Base-by-base conservation (phyloP, 176 grass and related monocot species). In the Zizania latifolia region DNA sequence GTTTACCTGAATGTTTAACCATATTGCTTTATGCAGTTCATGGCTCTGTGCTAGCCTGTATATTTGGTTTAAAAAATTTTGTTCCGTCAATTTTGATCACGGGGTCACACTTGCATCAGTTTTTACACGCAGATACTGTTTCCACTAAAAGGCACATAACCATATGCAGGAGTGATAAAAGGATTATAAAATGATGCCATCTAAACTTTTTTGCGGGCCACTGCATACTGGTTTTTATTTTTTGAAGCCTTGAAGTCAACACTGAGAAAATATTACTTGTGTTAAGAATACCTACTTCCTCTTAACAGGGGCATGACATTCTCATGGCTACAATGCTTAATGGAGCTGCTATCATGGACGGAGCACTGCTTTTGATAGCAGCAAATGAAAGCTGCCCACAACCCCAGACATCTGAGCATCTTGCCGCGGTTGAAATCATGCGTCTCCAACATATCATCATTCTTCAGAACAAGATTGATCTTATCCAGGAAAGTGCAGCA, bases 291-390 rank as follows among this genome's bases (percentile, higher is more conserved):
- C 17, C 16, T 13, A 23, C 71, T 57, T 82, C 22, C 3, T 77
- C 17, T 78, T 36, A 91, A 83, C 50, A 97, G 90, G 94, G 94
- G 0, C 94, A 97, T 2, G 94, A 97, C 65, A 97, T 93, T 93
- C 90, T 93, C 53, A 97, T 97, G 88, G 90, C 90, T 68, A 97
- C 91, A 40, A 93, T 97, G 94, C 90, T 97, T 89, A 97, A 97
- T 78, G 94, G 94, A 78, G 94, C 91, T 60, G 94, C 90, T 83
- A 93, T 97, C 43, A 97, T 97, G 94, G 94, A 97, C 72, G 94
- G 94, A 89, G 94, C 91, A 10, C 67, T 97, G 56, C 90, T 97
- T 81, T 62, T 93, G 66, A 97, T 93, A 16, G 94, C 88, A 71
- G 94, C 89, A 0, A 97, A 97, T 86, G 94, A 97, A 84, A 97